Evolutionary conservation across 495 filamentous ascomycete species (phyloP).

Genomic region (Xylaria flabelliformis): DNA sequence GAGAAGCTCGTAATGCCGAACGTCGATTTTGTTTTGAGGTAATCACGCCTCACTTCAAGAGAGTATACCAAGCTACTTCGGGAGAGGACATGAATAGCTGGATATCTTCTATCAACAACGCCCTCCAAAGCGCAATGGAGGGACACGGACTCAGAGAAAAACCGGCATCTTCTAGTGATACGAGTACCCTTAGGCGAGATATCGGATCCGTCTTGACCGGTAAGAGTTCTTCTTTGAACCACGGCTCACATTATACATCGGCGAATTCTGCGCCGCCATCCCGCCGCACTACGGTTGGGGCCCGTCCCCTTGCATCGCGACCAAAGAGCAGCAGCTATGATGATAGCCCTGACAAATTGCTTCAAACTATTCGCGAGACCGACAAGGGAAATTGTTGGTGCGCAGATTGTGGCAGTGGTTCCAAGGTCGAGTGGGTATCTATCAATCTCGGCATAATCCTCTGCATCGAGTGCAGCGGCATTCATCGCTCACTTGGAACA

Average conservation of each 20-base stretch:
- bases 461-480: slow-evolving; percentile 98
- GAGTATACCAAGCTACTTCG: slow-evolving; percentile 96
- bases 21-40: slow-evolving; percentile 98
- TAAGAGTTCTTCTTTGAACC: slow-evolving; percentile 81
- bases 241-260: slow-evolving; percentile 57
- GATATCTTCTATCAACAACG: slow-evolving; percentile 97
- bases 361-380: slow-evolving; percentile 85
- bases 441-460: slow-evolving; percentile 96
- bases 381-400: slow-evolving; percentile 95
- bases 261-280: slow-evolving; percentile 64
- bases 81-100: slow-evolving; percentile 98
- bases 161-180: slow-evolving; percentile 56
- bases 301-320: slow-evolving; percentile 76
- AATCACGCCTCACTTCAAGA: slow-evolving; percentile 94
- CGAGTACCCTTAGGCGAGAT: slow-evolving; percentile 69
- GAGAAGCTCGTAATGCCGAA: slow-evolving; percentile 92
- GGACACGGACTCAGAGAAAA: slow-evolving; percentile 65
- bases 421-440: slow-evolving; percentile 97
- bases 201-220: slow-evolving; percentile 92
- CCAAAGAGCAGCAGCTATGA: slow-evolving; percentile 75
- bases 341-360: slow-evolving; percentile 75
- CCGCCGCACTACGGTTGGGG: slow-evolving; percentile 87
- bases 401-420: slow-evolving; percentile 89
- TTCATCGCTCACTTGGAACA: slow-evolving; percentile 94
- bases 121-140: slow-evolving; percentile 93